These are phyloP conservation scores for Castanea mollissima DNA, from an alignment of 306 rosid species.

Conservation along the genomic window DNA sequence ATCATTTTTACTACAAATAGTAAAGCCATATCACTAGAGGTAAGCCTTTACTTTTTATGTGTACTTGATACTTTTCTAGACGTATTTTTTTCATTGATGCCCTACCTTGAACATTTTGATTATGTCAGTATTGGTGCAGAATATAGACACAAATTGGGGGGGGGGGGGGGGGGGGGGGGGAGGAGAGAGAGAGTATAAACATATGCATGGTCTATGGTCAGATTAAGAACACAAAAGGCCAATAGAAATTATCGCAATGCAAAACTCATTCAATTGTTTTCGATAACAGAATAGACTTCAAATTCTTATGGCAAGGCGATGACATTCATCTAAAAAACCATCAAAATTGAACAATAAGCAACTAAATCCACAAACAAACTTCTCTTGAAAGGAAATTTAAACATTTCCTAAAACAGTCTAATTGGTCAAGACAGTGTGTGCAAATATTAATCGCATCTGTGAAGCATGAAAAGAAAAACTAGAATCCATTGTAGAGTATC, in stretches of 20 bases:
- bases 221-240: too few species aligned
- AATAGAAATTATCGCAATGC: too few species aligned
- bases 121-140: background rate
- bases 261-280: background rate
- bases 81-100: background rate
- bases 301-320: background rate
- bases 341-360: background rate
- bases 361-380: background rate
- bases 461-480: background rate
- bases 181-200: too few species aligned
- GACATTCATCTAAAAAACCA: background rate
- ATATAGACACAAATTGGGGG: background rate
- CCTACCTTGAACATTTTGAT: too few species aligned
- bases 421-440: background rate
- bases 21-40: too few species aligned
- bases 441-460: background rate
- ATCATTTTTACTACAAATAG: too few species aligned
- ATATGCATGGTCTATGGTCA: too few species aligned
- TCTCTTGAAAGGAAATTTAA: background rate
- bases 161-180: too few species aligned
- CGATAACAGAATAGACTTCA: background rate
- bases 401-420: background rate
- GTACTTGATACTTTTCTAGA: too few species aligned
- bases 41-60: too few species aligned
- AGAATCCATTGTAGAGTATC: slow-evolving; percentile 7